Base-by-base conservation (phyloP, 176 grass and related monocot species). In the Hsuehochloa calcarea region DNA sequence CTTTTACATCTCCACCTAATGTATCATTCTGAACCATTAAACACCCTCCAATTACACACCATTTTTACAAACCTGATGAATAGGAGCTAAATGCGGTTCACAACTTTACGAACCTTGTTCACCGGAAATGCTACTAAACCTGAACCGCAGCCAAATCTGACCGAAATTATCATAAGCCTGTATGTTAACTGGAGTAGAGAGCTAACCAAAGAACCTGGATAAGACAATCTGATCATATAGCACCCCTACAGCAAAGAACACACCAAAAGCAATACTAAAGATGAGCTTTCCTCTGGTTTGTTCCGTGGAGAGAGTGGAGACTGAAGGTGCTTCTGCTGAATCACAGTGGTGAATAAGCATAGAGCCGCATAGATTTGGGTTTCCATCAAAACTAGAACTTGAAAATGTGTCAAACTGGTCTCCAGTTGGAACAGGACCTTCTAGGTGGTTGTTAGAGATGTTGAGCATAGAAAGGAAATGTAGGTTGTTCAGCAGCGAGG, bases 391-490 rank as follows among this genome's bases (percentile, higher is more conserved):
- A 16, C 88, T 90, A 35, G 88, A 86, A 49, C 22, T 67, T 41
- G 29, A 45, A 67, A 87, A 87, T 7, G 85, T 90, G 45, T 68
- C 63, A 5, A 90, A 45, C 80, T 90, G 89, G 4, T 55, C 84
- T 0, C 10, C 41, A 5, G 0, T 78, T 74, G 73, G 89, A 20
- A 91, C 13, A 16, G 78, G 60, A 16, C 88, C 88, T 58, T 90
- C 38, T 10, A 86, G 26, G 23, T 86, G 27, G 1, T 90, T 90
- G 51, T 75, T 22, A 6, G 88, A 78, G 20, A 82, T 13, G 5
- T 84, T 90, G 64, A 90, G 82, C 7, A 64, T 14, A 61, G 88
- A 60, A 62, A 90, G 88, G 64, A 90, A 90, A 10, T 90, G 17
- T 4, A 90, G 83, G 13, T 77, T 67, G 10, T n/a, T 25, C 43